Evolutionary conservation across 768 basidiomycete species (phyloP).

Genomic region (Phaeotremella skinneri): DNA sequence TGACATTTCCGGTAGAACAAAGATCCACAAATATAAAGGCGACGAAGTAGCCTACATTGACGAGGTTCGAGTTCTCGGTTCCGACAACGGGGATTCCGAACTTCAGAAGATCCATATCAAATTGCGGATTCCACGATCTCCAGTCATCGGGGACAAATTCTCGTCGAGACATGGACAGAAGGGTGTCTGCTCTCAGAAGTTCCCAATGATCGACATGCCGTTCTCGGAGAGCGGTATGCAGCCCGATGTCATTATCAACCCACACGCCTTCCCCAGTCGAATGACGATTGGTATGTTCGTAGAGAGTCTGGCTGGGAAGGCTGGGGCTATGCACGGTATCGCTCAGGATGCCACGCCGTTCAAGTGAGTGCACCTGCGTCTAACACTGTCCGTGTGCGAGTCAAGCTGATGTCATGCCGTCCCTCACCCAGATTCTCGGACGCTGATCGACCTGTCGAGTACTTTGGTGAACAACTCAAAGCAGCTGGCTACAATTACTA

Average conservation of each 20-base stretch:
- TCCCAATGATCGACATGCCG: conserved; percentile 97
- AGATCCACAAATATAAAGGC: conserved; percentile 91
- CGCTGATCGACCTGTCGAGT: conserved; percentile 92
- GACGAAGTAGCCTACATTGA: conserved; percentile 89
- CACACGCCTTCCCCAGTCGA: conserved; percentile 97
- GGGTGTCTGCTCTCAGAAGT: conserved; percentile 99
- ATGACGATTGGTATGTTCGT: conserved; percentile 99
- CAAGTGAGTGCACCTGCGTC: conserved; percentile 61
- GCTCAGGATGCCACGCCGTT: conserved; percentile 99
- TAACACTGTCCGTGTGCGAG: background rate
- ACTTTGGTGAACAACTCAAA: conserved; percentile 91
- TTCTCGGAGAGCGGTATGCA: conserved; percentile 99
- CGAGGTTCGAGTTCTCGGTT: conserved; percentile 84
- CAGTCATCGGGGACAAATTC: conserved; percentile 99
- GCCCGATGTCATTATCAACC: conserved; percentile 98
- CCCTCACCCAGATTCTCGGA: conserved; percentile 72
- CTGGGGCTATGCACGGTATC: conserved; percentile 95
- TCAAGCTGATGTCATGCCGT: conserved; percentile 13
- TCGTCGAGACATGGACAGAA: conserved; percentile 99
- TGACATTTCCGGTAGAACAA: conserved; percentile 76
- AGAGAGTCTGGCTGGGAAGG: conserved; percentile 99
- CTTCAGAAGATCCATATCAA: conserved; percentile 91
- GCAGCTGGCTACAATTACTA: conserved; percentile 98
- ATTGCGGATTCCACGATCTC: conserved; percentile 85
- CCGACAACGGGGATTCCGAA: conserved; percentile 81